Evolutionary conservation across 1,284 basidiomycete species (phyloP), one percentile per base, ranked within the genome.

Genomic region (Fomitopsis schrenkii): DNA sequence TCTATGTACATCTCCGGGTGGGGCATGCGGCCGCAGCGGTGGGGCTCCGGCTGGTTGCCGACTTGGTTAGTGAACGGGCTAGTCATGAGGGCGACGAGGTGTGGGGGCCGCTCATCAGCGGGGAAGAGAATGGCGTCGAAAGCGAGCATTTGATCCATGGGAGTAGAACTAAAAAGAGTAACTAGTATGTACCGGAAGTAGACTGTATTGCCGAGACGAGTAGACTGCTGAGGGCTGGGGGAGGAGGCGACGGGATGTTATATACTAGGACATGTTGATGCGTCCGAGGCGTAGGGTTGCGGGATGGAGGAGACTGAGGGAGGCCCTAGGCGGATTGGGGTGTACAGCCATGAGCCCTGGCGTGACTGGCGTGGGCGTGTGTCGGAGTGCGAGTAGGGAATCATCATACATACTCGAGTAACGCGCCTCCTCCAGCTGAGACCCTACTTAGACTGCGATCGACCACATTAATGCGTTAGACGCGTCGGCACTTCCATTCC

Each of bases 1-100:
- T 93, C 89, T 90, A 93, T 93, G 69, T 88, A 84, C 41, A 90
- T 82, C 72, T 92, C 88, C 9, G 91, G 90, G 73, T 92, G 90
- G 1, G 90, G 90, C 78, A 90, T 82, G 55, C 86, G 83, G 55
- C 82, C 68, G 45, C 68, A 70, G 36, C 70, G 67, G 66, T 66
- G 71, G 68, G 59, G 79, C 75, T 61, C 73, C 71, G 73, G 63
- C 61, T 72, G 60, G 56, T 72, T 65, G 52, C 60, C 42, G 46
- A 67, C 67, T 38, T 76, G 74, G 58, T 81, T 79, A 59, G 80
- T 75, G 74, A 85, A 80, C 6, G 84, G 81, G 71, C 86, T 90
- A 55, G 85, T 88, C 84, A 87, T 86, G 63, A 93, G 81, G 60
- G 80, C 75, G 38, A 91, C 86, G 62, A 91, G 75, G 55, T 86